phyloP scores from a whole-genome alignment of 768 basidiomycete species.

The Pseudohyphozyma bogoriensis region DNA sequence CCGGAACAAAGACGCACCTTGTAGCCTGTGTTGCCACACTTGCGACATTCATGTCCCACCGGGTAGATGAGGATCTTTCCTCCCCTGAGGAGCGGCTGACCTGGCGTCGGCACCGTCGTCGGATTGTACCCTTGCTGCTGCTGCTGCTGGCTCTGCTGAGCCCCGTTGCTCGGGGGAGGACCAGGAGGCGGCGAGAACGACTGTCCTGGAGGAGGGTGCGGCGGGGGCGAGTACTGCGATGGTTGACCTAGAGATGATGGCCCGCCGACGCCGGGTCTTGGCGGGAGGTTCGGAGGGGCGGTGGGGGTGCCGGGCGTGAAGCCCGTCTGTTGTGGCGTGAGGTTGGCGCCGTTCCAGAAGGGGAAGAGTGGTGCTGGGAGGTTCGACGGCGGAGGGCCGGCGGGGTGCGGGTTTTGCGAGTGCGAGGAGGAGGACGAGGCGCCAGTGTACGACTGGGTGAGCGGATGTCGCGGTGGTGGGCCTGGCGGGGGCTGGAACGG shows the following conservation, averaged over 20 bases:
- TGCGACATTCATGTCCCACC: neutral
- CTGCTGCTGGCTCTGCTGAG: neutral
- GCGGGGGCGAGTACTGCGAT: neutral
- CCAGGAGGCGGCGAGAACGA: slow-evolving; percentile 3
- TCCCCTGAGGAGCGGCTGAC: slow-evolving; percentile 8
- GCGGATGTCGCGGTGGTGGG: neutral
- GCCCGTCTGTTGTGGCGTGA: slow-evolving; percentile 23
- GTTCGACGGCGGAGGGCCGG: neutral
- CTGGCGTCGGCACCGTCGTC: slow-evolving; percentile 2
- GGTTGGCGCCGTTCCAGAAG: slow-evolving; percentile 24
- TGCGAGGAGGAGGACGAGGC: neutral
- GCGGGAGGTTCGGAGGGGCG: too few species aligned
- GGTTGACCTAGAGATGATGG: neutral
- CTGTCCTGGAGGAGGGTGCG: neutral
- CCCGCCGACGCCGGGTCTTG: too few species aligned
- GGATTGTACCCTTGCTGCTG: slow-evolving; percentile 5
- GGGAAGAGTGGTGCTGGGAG: slow-evolving; percentile 19
- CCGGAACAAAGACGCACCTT: slow-evolving; percentile 4
- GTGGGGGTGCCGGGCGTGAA: slow-evolving; percentile 7
- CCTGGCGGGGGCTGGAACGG: slow-evolving; percentile 14
- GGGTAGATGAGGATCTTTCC: slow-evolving; percentile 17
- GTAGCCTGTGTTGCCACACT: slow-evolving; percentile 20
- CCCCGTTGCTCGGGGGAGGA: neutral
- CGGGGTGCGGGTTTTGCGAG: neutral
- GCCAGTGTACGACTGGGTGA: neutral